Conservation (phyloP, 306 rosid species). For the Gleditsia sinensis region DNA sequence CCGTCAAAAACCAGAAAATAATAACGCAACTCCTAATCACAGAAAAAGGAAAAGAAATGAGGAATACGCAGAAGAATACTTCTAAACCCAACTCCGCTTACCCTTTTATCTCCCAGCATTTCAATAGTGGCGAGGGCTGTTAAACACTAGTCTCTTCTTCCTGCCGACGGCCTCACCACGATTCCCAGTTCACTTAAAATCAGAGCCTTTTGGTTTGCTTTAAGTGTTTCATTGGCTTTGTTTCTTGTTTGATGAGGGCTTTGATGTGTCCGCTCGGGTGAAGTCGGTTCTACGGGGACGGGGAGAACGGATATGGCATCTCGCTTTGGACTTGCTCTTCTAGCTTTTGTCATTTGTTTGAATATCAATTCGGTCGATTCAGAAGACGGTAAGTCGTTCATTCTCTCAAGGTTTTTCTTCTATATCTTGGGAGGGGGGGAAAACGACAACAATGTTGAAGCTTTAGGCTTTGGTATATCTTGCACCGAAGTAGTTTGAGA, state of each 20-base stretch:
- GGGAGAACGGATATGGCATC: slow-evolving; percentile 54
- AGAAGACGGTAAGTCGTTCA: slow-evolving; percentile 71
- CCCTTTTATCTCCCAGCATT: slow-evolving; percentile 21
- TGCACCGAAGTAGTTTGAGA: background rate
- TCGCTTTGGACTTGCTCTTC: slow-evolving; percentile 51
- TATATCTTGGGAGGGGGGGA: slow-evolving; percentile 8
- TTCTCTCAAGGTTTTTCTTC: background rate
- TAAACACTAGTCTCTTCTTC: background rate
- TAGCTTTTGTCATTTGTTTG: slow-evolving; percentile 48
- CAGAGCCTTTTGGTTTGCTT: background rate
- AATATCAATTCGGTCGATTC: slow-evolving; percentile 60
- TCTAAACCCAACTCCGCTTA: slow-evolving; percentile 8
- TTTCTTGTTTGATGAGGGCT: background rate
- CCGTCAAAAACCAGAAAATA: slow-evolving; percentile 17
- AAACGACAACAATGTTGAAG: background rate
- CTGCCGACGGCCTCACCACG: slow-evolving; percentile 9
- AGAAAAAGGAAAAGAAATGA: slow-evolving; percentile 20
- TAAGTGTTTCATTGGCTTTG: slow-evolving; percentile 18
- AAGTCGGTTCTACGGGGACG: slow-evolving; percentile 1
- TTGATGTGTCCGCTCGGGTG: slow-evolving; percentile 16
- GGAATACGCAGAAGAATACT: slow-evolving; percentile 32
- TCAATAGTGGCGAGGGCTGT: slow-evolving; percentile 31
- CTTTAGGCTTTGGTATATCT: background rate
- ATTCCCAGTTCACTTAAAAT: background rate
- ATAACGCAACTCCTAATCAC: slow-evolving; percentile 34